Conservation (phyloP, 768 basidiomycete genomes). For the Phylloporus scabripes region DNA sequence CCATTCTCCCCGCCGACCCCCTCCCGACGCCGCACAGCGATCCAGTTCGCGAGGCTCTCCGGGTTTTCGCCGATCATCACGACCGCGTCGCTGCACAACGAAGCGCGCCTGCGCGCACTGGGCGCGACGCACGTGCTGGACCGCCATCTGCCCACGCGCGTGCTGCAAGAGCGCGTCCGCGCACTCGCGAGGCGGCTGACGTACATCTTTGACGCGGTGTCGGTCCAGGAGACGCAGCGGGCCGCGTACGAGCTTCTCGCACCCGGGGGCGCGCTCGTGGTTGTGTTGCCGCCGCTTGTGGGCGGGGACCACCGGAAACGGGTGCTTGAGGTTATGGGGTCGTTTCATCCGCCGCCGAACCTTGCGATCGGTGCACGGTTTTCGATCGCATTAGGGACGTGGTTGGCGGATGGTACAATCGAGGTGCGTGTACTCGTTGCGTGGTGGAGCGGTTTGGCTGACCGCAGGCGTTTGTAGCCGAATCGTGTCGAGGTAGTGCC, state of each 20-base stretch:
- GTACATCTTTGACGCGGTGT: slow-evolving; percentile 26
- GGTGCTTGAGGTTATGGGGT: slow-evolving; percentile 4
- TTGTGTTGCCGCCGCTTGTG: slow-evolving; percentile 5
- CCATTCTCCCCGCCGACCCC: neutral
- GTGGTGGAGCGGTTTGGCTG: neutral
- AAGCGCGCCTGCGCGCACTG: slow-evolving; percentile 23
- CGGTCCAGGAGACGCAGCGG: slow-evolving; percentile 30
- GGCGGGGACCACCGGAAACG: neutral
- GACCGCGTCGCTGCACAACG: slow-evolving; percentile 33
- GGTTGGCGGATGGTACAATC: slow-evolving; percentile 19
- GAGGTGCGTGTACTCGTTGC: slow-evolving; percentile 8
- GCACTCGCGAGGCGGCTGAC: neutral
- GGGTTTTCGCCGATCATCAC: slow-evolving; percentile 34
- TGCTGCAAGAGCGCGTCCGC: slow-evolving; percentile 4
- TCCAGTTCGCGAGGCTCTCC: slow-evolving; percentile 30
- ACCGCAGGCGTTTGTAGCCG: slow-evolving; percentile 19
- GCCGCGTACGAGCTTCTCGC: slow-evolving; percentile 28
- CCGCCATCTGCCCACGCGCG: slow-evolving; percentile 5
- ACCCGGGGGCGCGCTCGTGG: slow-evolving; percentile 25
- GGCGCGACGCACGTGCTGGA: slow-evolving; percentile 38
- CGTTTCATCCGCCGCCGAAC: slow-evolving; percentile 5
- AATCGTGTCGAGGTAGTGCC: slow-evolving; percentile 34
- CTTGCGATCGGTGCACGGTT: slow-evolving; percentile 11
- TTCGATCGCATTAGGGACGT: slow-evolving; percentile 10
- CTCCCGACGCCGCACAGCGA: slow-evolving; percentile 11